phyloP scores from a whole-genome alignment of 2,329 filamentous ascomycete species.

The Sporothrix humicola region DNA sequence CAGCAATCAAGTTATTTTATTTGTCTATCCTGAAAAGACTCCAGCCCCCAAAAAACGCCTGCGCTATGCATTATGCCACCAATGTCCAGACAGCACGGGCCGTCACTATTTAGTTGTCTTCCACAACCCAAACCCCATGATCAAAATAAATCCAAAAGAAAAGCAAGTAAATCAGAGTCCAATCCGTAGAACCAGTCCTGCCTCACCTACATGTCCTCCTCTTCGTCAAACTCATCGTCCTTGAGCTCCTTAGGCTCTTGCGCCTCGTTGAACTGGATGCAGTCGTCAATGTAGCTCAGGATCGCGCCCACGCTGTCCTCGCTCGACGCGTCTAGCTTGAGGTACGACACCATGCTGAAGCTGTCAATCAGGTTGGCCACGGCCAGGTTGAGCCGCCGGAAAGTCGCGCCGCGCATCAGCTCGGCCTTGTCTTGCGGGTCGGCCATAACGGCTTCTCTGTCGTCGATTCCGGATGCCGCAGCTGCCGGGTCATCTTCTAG shows the following conservation, averaged over 20 bases:
- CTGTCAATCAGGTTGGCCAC: constrained; percentile 93
- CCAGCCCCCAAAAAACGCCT: constrained; percentile 45
- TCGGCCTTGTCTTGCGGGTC: constrained; percentile 70
- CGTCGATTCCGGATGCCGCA: constrained; percentile 11
- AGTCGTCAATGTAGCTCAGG: constrained; percentile 91
- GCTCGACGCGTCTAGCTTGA: constrained; percentile 86
- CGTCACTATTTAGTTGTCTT: background rate
- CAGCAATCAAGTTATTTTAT: constrained; percentile 15
- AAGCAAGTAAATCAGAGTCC: background rate
- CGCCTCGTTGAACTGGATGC: constrained; percentile 90
- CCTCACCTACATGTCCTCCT: constrained; percentile 39
- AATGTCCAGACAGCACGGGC: background rate
- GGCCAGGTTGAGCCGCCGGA: constrained; percentile 81
- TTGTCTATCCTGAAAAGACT: constrained; percentile 4
- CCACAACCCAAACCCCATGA: background rate
- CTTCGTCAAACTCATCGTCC: constrained; percentile 63
- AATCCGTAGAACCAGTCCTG: background rate
- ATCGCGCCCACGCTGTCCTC: constrained; percentile 88
- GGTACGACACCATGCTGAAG: constrained; percentile 96
- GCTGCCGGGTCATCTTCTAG: constrained; percentile 79
- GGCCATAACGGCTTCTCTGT: constrained; percentile 34
- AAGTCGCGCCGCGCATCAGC: constrained; percentile 80
- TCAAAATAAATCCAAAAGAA: constrained; percentile 36
- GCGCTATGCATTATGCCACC: constrained; percentile 49
- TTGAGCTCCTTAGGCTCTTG: constrained; percentile 87